A percentile compares a stretch with the other conserved stretches of the same genome.
Conservation (phyloP, 805 yeast species). For the Wickerhamomyces bisporus region DNA sequence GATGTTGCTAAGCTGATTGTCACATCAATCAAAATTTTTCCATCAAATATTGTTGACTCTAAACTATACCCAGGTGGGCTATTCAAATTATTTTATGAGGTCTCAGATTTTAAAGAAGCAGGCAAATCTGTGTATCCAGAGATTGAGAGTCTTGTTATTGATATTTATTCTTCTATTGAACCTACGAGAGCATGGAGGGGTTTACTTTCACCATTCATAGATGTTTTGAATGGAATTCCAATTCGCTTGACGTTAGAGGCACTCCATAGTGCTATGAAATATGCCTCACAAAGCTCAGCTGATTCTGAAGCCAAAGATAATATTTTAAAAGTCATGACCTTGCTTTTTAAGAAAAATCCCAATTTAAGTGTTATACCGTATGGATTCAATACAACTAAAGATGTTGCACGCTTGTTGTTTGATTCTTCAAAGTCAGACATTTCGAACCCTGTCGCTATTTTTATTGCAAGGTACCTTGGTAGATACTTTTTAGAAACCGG, state of each 20-base stretch:
- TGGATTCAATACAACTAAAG: conserved; percentile 7
- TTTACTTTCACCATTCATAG: conserved; percentile 9
- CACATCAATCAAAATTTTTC: conserved; percentile 11
- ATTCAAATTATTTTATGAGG: conserved; percentile 18
- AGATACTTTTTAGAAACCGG: conserved; percentile 17
- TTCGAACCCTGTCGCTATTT: conserved; percentile 4
- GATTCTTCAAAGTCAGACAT: background rate
- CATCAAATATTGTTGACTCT: conserved; percentile 2
- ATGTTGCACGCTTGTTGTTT: conserved; percentile 13
- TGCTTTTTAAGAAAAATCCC: conserved; percentile 10
- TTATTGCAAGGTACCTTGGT: conserved; percentile 19
- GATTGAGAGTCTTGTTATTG: conserved; percentile 1
- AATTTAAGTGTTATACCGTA: conserved; percentile 1
- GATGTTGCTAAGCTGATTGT: conserved; percentile 27
- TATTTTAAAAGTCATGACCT: conserved; percentile 9
- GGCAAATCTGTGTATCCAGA: background rate
- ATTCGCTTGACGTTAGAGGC: conserved; percentile 3
- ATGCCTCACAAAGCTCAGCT: conserved; percentile 5
- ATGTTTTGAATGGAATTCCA: conserved; percentile 2
- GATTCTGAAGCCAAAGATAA: background rate
- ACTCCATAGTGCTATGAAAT: conserved; percentile 8
- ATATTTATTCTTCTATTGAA: conserved; percentile 1
- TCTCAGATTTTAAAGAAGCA: conserved; percentile 3
- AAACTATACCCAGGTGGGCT: conserved; percentile 11
- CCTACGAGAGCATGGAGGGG: conserved; percentile 10